Evolutionary conservation across 2,329 filamentous ascomycete species (phyloP).

Genomic region (Aspergillus aculeatus): DNA sequence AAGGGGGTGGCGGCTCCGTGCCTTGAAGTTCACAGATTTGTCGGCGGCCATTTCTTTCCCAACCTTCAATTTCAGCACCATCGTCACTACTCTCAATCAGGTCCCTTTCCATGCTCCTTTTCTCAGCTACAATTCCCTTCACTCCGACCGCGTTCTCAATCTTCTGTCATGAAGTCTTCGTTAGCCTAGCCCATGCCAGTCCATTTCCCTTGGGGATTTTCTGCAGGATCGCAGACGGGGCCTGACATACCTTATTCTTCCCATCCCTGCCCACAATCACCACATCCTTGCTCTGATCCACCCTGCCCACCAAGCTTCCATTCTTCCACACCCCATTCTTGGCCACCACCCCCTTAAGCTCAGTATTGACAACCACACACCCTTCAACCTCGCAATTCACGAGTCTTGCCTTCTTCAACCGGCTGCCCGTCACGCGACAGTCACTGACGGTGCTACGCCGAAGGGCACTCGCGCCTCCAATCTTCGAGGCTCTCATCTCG

Average conservation of each 20-base stretch:
- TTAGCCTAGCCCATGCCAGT: too few species aligned
- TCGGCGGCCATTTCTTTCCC: background rate
- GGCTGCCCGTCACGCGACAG: slow-evolving; percentile 10
- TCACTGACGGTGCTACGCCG: slow-evolving; percentile 15
- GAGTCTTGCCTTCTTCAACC: slow-evolving; percentile 13
- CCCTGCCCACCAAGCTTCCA: slow-evolving; percentile 23
- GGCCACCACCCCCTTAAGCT: slow-evolving; percentile 25
- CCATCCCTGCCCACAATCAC: slow-evolving; percentile 13
- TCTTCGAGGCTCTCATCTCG: slow-evolving; percentile 12
- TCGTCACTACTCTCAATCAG: background rate
- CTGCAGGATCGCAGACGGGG: background rate
- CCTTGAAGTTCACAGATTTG: background rate
- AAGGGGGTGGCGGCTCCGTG: background rate
- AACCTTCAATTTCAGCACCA: slow-evolving; percentile 8
- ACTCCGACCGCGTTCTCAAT: background rate
- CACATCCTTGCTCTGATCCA: slow-evolving; percentile 17
- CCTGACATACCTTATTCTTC: background rate
- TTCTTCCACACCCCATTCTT: slow-evolving; percentile 28
- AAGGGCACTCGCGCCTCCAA: slow-evolving; percentile 14
- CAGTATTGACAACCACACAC: slow-evolving; percentile 20
- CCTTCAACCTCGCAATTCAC: slow-evolving; percentile 23
- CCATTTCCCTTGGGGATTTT: too few species aligned
- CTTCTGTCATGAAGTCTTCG: background rate
- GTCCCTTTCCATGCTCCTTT: background rate
- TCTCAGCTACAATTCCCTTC: background rate